These are phyloP conservation scores for Eimeria praecox DNA, from an alignment of 169 alveolate genomes.

Conservation along the genomic window DNA sequence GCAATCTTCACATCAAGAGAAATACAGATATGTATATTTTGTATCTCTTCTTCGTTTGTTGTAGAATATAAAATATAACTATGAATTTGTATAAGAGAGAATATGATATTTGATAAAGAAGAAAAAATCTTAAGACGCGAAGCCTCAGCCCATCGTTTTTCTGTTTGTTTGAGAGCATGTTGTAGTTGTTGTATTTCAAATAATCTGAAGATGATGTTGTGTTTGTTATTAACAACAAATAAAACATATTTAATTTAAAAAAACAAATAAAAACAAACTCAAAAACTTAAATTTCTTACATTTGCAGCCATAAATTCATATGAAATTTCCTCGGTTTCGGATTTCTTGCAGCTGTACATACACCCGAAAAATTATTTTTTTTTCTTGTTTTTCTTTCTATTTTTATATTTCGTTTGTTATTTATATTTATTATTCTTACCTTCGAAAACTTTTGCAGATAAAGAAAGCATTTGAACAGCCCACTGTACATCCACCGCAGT, in stretches of 20 bases:
- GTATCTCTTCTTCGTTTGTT: background rate
- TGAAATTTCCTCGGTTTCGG: background rate
- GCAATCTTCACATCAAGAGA: background rate
- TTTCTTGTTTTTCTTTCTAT: background rate
- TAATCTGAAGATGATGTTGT: too few relatives aligned
- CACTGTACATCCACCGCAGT: background rate
- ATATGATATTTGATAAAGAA: background rate
- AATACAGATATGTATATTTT: background rate
- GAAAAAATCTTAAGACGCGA: background rate
- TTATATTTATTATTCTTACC: background rate
- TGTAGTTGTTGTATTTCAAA: background rate
- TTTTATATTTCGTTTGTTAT: too few relatives aligned
- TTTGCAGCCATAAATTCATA: background rate
- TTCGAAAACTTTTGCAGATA: background rate
- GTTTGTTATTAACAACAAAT: background rate
- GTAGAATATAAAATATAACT: background rate
- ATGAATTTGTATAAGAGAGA: background rate
- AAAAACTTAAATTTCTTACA: background rate
- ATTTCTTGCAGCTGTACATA: background rate
- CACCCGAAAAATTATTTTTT: background rate
- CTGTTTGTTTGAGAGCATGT: background rate
- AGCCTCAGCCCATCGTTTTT: conserved; percentile 18
- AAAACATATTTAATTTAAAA: background rate
- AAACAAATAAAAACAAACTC: background rate
- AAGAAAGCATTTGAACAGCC: background rate